Conservation (phyloP, 768 basidiomycete species). For the Russula ochroleuca region DNA sequence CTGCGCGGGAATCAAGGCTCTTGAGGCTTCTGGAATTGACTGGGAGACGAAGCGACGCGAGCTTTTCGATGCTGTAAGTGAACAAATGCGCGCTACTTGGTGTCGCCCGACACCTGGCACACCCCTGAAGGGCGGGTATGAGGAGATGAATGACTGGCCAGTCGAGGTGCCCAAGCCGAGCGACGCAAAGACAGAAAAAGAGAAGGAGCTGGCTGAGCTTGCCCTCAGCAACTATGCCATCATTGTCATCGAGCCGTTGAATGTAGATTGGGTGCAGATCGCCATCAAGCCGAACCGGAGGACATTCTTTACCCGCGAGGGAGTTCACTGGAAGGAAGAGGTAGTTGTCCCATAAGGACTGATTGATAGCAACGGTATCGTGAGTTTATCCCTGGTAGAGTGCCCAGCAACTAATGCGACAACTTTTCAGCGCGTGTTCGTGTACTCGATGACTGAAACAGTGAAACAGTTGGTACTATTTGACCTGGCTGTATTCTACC, state of each 20-base stretch:
- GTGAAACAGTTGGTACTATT: too few species aligned
- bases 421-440: neutral
- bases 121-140: conserved; percentile 46
- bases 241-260: conserved; percentile 62
- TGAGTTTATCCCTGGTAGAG: neutral
- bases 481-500: neutral
- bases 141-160: conserved; percentile 63
- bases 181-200: conserved; percentile 39
- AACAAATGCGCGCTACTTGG: conserved; percentile 67
- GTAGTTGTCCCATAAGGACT: conserved; percentile 54
- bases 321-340: conserved; percentile 53
- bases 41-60: conserved; percentile 66
- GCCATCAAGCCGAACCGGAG: conserved; percentile 53
- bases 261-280: conserved; percentile 68
- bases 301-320: conserved; percentile 48
- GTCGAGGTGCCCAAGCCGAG: conserved; percentile 45
- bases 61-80: conserved; percentile 56
- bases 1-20: conserved; percentile 26
- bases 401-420: neutral
- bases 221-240: conserved; percentile 69
- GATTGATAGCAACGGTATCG: neutral
- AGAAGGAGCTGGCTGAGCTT: conserved; percentile 44
- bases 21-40: conserved; percentile 39
- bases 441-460: neutral
- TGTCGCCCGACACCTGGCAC: conserved; percentile 64